These are phyloP conservation scores for Aspergillus hortae DNA, from an alignment of 2,329 filamentous ascomycete genomes.

Conservation along the genomic window DNA sequence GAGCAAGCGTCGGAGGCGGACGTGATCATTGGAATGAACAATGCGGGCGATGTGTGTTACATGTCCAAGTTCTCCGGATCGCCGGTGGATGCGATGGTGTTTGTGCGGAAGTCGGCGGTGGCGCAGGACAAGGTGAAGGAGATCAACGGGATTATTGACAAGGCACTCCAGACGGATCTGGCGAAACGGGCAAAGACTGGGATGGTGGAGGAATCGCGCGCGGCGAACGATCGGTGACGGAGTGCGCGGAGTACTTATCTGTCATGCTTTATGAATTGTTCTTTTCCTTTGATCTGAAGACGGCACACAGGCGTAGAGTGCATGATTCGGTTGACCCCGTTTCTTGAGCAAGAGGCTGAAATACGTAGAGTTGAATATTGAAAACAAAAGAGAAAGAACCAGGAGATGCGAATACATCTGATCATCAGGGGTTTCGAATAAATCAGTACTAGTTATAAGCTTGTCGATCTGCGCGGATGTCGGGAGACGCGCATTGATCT, in stretches of 20 bases:
- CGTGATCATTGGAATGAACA: constrained; percentile 77
- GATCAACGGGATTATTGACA: constrained; percentile 69
- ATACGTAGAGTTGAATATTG: not conserved
- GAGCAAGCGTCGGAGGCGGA: constrained; percentile 62
- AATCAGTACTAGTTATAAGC: not conserved
- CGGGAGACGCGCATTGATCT: not conserved
- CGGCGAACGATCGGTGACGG: constrained; percentile 74
- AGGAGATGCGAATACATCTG: not conserved
- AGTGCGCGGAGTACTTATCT: not conserved
- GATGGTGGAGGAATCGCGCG: constrained; percentile 75
- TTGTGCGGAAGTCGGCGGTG: constrained; percentile 72
- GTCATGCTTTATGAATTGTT: not conserved
- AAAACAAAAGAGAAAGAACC: too few species aligned
- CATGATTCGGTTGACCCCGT: not conserved
- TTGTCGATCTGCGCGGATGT: not conserved
- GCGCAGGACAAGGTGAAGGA: constrained; percentile 78
- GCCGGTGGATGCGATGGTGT: constrained; percentile 71
- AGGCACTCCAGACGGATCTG: constrained; percentile 70
- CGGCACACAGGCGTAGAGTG: too few species aligned
- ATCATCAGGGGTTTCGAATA: not conserved
- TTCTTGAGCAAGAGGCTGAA: not conserved
- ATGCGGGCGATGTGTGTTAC: constrained; percentile 85
- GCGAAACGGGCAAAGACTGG: constrained; percentile 62
- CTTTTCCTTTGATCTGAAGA: not conserved
- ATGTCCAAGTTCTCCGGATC: constrained; percentile 85